A percentile compares a stretch with the other conserved stretches of the same genome.
phyloP scores from a whole-genome alignment of 495 filamentous ascomycete species.

The Sporormia fimetaria region DNA sequence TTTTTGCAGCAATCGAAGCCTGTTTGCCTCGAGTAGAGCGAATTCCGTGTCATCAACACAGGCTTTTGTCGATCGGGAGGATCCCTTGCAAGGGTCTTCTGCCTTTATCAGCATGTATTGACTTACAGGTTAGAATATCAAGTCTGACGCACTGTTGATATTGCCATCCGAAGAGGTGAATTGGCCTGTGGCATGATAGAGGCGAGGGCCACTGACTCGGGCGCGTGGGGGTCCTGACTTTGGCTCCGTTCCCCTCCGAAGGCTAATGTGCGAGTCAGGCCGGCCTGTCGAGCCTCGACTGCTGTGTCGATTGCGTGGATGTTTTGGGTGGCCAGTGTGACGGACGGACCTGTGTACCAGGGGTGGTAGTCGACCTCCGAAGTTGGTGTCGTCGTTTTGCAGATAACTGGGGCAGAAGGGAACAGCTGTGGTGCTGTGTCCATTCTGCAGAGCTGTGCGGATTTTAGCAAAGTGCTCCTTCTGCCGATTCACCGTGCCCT shows the following conservation, averaged over 20 bases:
- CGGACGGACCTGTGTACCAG: constrained; percentile 5
- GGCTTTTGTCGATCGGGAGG: constrained; percentile 2
- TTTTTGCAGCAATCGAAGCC: constrained; percentile 24
- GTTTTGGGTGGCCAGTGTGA: constrained; percentile 11
- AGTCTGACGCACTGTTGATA: too few relatives aligned
- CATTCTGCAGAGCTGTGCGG: constrained; percentile 19
- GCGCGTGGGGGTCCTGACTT: not conserved
- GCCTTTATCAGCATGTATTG: too few relatives aligned
- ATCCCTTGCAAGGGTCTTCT: too few relatives aligned
- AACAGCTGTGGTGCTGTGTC: not conserved
- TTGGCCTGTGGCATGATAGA: not conserved
- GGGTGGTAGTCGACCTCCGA: constrained; percentile 4
- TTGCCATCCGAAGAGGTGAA: not conserved
- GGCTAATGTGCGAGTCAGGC: not conserved
- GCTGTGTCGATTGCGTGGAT: not conserved
- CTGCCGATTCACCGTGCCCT: constrained; percentile 16
- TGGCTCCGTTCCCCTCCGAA: not conserved
- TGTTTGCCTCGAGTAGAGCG: constrained; percentile 19
- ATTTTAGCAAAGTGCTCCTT: constrained; percentile 24
- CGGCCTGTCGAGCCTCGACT: not conserved
- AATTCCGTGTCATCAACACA: constrained; percentile 1
- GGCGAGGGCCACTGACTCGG: too few relatives aligned
- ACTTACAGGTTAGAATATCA: too few relatives aligned
- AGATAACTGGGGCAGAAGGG: constrained; percentile 17
- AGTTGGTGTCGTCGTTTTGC: constrained; percentile 2